Percentiles rank a stretch among this genome's conserved stretches.
These are phyloP conservation scores for Lachancea sp. DNA, from an alignment of 805 yeast species.

Conservation along the genomic window DNA sequence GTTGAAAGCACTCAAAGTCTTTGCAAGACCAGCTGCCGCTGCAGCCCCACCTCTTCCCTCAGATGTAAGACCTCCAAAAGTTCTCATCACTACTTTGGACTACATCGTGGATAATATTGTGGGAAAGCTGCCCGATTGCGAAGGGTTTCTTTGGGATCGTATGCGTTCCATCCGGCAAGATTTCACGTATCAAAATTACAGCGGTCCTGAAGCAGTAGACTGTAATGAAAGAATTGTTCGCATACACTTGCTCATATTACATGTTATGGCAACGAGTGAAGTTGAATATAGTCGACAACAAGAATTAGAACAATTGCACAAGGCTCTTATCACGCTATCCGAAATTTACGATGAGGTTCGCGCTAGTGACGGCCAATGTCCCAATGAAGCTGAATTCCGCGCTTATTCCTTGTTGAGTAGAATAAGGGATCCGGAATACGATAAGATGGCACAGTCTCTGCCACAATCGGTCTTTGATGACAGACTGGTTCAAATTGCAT, in stretches of 20 bases:
- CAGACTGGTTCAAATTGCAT: conserved; percentile 59
- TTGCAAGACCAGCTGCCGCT: conserved; percentile 96
- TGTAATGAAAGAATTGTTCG: conserved; percentile 90
- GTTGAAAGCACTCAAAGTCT: conserved; percentile 73
- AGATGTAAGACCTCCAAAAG: conserved; percentile 89
- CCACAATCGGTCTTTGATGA: conserved; percentile 53
- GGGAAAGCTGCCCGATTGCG: conserved; percentile 70
- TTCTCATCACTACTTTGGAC: conserved; percentile 59
- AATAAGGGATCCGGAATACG: conserved; percentile 77
- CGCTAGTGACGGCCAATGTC: conserved; percentile 57
- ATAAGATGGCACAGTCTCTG: conserved; percentile 61
- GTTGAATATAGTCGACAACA: conserved; percentile 87
- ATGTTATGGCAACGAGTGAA: conserved; percentile 71
- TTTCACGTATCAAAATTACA: conserved; percentile 89
- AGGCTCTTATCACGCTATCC: conserved; percentile 78
- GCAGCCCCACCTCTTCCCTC: conserved; percentile 97
- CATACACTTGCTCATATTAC: conserved; percentile 74
- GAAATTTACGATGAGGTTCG: conserved; percentile 83
- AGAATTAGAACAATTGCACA: conserved; percentile 89
- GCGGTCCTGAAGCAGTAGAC: conserved; percentile 88
- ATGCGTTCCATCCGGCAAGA: conserved; percentile 96
- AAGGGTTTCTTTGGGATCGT: conserved; percentile 93
- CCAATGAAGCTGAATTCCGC: conserved; percentile 89
- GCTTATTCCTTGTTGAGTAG: conserved; percentile 80
- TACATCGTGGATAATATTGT: conserved; percentile 63